Base-by-base conservation (phyloP, 2,329 filamentous ascomycete species). In the Hymenoscyphus salicellus region DNA sequence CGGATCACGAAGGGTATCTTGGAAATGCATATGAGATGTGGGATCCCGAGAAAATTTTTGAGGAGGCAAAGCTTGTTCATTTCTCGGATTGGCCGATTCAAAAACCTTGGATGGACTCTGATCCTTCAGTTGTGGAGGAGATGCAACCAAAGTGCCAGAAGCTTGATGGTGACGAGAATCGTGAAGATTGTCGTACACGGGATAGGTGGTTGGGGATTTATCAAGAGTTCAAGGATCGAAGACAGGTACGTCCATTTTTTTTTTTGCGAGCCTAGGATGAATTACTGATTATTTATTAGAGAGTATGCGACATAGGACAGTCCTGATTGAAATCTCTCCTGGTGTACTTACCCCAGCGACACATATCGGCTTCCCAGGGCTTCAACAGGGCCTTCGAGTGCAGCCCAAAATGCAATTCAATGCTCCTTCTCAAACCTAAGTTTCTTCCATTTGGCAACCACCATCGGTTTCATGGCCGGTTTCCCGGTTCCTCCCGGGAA, bases 1-100 rank as follows among this genome's bases (percentile, higher is more conserved):
- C 79, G 28, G 41, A 36, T 7, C 75, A 84, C 20, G 70, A 70
- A 0, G 73, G 74, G 0, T 87, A 83, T 67, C 70, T 86, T 2
- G 83, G 83, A 1, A 79, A 77, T 65, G 74, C 76, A 30, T 78
- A 77, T 65, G 74, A 77, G 38, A 68, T 64, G 8, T 86, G 84
- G 83, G 80, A 86, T 69, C 78, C 84, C 0, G 80, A 84, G 23
- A 76, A 75, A 56, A 78, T 78, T 2, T 71, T 81, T 55, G 74
- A 77, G 16, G 81, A 85, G 67, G 82, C 84, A 2, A 85, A 84
- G 65, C 75, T 85, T 2, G 78, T 87, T 5, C 84, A 86, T 70
- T 87, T 86, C 72, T 83, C 80, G 30, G 84, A 87, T 72, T 84
- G 82, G 81, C 84, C 84, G 2, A 66, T 85, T 58, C 83, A 84